Evolutionary conservation across 2,329 filamentous ascomycete species (phyloP), one percentile per base, ranked within the genome.

Genomic region (Cadophora sp.): DNA sequence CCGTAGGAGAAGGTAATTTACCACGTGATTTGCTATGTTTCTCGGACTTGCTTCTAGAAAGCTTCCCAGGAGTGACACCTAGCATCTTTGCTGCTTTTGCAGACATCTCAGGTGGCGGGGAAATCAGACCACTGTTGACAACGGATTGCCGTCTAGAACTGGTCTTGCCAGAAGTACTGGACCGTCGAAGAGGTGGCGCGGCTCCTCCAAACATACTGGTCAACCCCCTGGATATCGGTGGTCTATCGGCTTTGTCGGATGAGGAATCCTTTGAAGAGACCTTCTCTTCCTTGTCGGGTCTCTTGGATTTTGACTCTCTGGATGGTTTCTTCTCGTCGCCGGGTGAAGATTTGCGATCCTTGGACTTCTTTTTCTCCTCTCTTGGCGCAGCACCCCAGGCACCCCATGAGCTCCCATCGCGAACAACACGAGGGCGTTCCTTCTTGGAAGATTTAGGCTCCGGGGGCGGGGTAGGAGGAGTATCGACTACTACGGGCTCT

Each of bases 81-180:
- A 96, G 87, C 62, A 95, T 80, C 78, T 89, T 94, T 39, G 92
- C 92, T 33, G 92, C 93, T 79, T 96, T 97, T 55, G 88, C 85
- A 8, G 89, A 85, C 75, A 93, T 85, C 61, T 87, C 85, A 3
- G 84, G 84, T 9, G 92, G 91, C 3, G 92, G 91, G 22, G 91
- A 92, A 55, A 87, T 83, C 68, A 94, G 81, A 8, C 88, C 91
- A 33, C 82, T 79, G 68, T 89, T 85, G 62, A 93, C 91, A 18
- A 91, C 79, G 0, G 92, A 91, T 69, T 89, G 84, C 45, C 90
- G 89, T 65, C 91, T 86, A 62, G 92, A 90, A 62, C 83, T 84
- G 5, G 87, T 83, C 67, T 83, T 88, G 62, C 83, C 83, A 65
- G 83, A 83, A 43, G 80, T 79, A 69, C 84, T 85, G 30, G 84